Evolutionary conservation across 2,329 filamentous ascomycete genomes (phyloP).

Genomic region (Curvularia spicifera): DNA sequence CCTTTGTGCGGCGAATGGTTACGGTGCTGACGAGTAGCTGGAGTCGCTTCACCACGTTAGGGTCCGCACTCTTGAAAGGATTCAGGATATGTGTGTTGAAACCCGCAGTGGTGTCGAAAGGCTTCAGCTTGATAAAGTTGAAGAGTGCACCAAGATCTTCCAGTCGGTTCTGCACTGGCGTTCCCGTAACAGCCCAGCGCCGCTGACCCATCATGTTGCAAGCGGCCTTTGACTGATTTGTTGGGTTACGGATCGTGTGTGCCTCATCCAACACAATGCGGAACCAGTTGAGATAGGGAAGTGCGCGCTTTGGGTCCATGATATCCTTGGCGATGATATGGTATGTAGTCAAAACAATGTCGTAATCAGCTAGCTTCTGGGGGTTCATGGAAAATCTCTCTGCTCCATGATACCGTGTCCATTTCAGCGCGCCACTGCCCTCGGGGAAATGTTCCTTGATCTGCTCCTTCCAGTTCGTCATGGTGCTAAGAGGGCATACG

Average conservation of each 20-base stretch:
- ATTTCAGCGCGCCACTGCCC: conserved; percentile 62
- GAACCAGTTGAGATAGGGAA: conserved; percentile 87
- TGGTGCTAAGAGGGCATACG: conserved; percentile 86
- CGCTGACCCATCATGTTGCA: conserved; percentile 79
- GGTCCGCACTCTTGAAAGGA: conserved; percentile 86
- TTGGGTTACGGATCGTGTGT: conserved; percentile 88
- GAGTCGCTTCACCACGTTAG: conserved; percentile 82
- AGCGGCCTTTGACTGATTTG: conserved; percentile 84
- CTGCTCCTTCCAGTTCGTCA: conserved; percentile 94
- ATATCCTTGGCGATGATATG: conserved; percentile 84
- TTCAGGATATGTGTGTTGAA: conserved; percentile 82
- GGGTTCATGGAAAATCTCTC: conserved; percentile 68
- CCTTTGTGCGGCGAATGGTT: conserved; percentile 87
- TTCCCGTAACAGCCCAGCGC: conserved; percentile 97
- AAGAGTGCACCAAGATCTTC: conserved; percentile 85
- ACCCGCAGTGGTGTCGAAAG: conserved; percentile 78
- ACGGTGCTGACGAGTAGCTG: conserved; percentile 93
- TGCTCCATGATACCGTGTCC: conserved; percentile 86
- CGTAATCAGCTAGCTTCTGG: conserved; percentile 71
- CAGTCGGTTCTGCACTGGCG: conserved; percentile 90
- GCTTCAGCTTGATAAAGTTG: conserved; percentile 81
- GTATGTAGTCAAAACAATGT: conserved; percentile 92
- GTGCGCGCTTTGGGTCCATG: conserved; percentile 63
- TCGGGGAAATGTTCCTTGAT: conserved; percentile 79
- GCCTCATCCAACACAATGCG: conserved; percentile 93